Evolutionary conservation across 1,284 basidiomycete genomes (phyloP), one percentile per base, ranked within the genome.

Genomic region (Malassezia sp.): DNA sequence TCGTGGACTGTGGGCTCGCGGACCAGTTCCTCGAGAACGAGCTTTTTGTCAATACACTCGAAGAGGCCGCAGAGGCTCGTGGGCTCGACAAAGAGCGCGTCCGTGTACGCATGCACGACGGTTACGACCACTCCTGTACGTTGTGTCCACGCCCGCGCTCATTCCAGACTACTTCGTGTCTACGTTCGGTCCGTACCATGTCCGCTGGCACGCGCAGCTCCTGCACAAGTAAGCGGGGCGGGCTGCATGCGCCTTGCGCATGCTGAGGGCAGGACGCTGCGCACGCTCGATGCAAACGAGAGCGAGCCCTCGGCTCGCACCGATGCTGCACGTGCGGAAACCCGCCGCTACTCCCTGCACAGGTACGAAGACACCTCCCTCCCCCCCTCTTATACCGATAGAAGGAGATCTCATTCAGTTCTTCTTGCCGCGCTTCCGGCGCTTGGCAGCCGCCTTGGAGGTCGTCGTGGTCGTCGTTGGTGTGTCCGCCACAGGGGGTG

Each of bases 11-110:
- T 11, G 86, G 90, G 14, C 83, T 82, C 6, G 81, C 72, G 3
- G 91, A 96, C 73, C 77, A 83, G 57, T 95, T 90, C 70, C 84
- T 85, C 71, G 80, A 85, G 62, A 80, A 80, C 12, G 88, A 95
- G 71, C 41, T 97, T 9, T 78, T 87, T 35, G 91, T 91, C 0
- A 85, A 95, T 67, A 81, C 84, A 63, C 86, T 97, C 67, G 71
- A 83, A 46, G 78, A 80, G 58, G 84, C 82, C 0, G 83, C 85
- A 2, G 75, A 82, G 45, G 76, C 79, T 44, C 77, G 79, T 7
- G 84, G 84, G 1, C 79, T 83, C 57, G 78, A 80, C 39, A 79
- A 83, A 54, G 75, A 78, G n/a, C 79, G 84, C 66, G 84, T 95
- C 8, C 74, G 79, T 41, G 80, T 95, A 15, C 77, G 85, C 53